Evolutionary conservation across 2,329 filamentous ascomycete genomes (phyloP).

Genomic region (Aspergillus candidus): DNA sequence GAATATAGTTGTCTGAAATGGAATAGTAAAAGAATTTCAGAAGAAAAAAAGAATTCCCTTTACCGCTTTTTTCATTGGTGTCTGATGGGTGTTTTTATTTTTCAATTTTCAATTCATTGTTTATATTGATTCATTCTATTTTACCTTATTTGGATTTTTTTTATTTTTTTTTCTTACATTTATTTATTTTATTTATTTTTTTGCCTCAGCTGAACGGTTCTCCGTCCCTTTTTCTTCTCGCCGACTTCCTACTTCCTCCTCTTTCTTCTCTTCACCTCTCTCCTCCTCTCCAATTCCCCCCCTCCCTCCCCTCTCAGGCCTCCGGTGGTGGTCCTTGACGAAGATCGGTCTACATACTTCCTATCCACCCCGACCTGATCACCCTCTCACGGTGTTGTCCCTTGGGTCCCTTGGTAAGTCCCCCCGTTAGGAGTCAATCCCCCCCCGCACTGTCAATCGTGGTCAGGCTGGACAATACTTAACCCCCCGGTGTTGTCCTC

Average conservation of each 20-base stretch:
- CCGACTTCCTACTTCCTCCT: background rate
- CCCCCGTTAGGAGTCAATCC: no score
- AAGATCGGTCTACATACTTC: slow-evolving; percentile 4
- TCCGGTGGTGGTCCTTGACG: slow-evolving; percentile 7
- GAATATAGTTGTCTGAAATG: background rate
- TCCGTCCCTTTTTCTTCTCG: slow-evolving; percentile 5
- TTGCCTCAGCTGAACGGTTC: slow-evolving; percentile 6
- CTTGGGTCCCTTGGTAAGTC: slow-evolving; percentile 9
- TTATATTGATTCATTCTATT: slow-evolving; percentile 6
- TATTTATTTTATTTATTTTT: no score
- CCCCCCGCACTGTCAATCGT: no score
- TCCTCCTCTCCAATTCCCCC: slow-evolving; percentile 8
- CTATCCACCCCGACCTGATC: background rate
- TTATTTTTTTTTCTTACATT: slow-evolving; percentile 7
- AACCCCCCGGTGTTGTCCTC: background rate
- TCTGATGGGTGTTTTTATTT: slow-evolving; percentile 5
- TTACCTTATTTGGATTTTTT: slow-evolving; percentile 10
- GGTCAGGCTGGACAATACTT: background rate
- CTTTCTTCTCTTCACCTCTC: slow-evolving; percentile 5
- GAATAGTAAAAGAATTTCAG: no score
- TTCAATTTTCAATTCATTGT: slow-evolving; percentile 3
- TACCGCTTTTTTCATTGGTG: slow-evolving; percentile 8
- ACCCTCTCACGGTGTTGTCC: slow-evolving; percentile 7
- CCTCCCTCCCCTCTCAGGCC: background rate
- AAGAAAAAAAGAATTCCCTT: background rate